Evolutionary conservation across 805 yeast species (phyloP).

Genomic region (Starmerella bombicola): DNA sequence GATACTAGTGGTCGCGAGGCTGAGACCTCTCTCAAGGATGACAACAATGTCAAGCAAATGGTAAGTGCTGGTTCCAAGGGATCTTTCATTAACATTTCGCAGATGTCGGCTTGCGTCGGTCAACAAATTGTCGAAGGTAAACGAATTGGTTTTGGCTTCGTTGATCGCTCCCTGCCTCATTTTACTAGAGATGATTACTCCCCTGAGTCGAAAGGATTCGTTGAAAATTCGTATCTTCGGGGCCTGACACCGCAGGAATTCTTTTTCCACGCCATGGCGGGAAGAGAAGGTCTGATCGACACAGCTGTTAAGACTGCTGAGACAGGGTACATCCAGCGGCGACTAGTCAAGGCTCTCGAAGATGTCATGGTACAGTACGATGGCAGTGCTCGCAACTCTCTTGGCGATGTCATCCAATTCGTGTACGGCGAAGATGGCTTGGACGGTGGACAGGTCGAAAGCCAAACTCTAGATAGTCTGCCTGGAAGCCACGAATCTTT

Average conservation of each 20-base stretch:
- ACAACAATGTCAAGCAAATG: slow-evolving; percentile 97
- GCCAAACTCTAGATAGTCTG: slow-evolving; percentile 87
- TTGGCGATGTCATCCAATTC: slow-evolving; percentile 93
- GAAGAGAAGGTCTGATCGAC: slow-evolving; percentile 99
- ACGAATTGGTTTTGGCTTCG: slow-evolving; percentile 95
- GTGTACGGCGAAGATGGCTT: slow-evolving; percentile 98
- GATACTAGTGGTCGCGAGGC: slow-evolving; percentile 99
- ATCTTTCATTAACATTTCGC: slow-evolving; percentile 95
- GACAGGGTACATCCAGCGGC: slow-evolving; percentile 96
- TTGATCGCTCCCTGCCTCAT: slow-evolving; percentile 93
- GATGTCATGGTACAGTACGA: slow-evolving; percentile 97
- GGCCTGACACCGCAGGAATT: slow-evolving; percentile 98
- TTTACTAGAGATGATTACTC: slow-evolving; percentile 97
- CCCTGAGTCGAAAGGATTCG: slow-evolving; percentile 96
- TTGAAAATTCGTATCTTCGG: slow-evolving; percentile 90
- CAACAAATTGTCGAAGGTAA: slow-evolving; percentile 99
- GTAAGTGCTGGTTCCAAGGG: slow-evolving; percentile 99
- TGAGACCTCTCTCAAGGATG: slow-evolving; percentile 85
- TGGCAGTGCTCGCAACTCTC: slow-evolving; percentile 93
- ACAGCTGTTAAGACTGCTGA: slow-evolving; percentile 99
- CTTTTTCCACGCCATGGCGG: slow-evolving; percentile 99
- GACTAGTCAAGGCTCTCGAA: slow-evolving; percentile 90
- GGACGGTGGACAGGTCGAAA: slow-evolving; percentile 96
- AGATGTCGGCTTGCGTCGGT: slow-evolving; percentile 99
- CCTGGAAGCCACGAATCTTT: slow-evolving; percentile 83